Evolutionary conservation across 106 monocot genomes (phyloP), one percentile per base, ranked within the genome.

Genomic region (Alisma plantagoaquatica): DNA sequence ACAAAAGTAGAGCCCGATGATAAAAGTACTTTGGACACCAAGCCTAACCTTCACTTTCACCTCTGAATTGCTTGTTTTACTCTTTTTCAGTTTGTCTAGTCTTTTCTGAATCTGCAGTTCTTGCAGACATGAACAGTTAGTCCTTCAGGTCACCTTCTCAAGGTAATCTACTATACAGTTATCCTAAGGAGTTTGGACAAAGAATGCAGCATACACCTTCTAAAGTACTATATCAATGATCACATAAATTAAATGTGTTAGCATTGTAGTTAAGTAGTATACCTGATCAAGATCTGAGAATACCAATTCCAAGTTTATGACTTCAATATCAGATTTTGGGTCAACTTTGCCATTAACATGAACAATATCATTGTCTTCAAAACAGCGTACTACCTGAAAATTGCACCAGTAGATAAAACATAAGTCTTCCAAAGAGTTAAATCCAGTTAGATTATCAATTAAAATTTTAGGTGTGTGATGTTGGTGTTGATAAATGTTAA

Each of bases 201-300:
- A n/a, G n/a, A n/a, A n/a, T n/a, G n/a, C n/a, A n/a, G n/a, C n/a
- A n/a, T n/a, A n/a, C n/a, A n/a, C n/a, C n/a, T n/a, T n/a, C n/a
- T n/a, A n/a, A n/a, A n/a, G n/a, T n/a, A n/a, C n/a, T n/a, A n/a
- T n/a, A n/a, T n/a, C n/a, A n/a, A n/a, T n/a, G n/a, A n/a, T n/a
- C n/a, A n/a, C n/a, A n/a, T n/a, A n/a, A n/a, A n/a, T n/a, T n/a
- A n/a, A n/a, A n/a, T n/a, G n/a, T n/a, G n/a, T n/a, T n/a, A n/a
- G n/a, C n/a, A n/a, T n/a, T n/a, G n/a, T n/a, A n/a, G n/a, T n/a
- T n/a, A n/a, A n/a, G n/a, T n/a, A 55, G 21, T 55, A 65, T 99
- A 86, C 98, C 90, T 99, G 98, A 19, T 99, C 98, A 79, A 99
- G 90, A 77, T 99, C 98, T 57, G 86, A 79, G 55, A 99, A 99